Evolutionary conservation across 805 yeast genomes (phyloP), one percentile per base, ranked within the genome.

Genomic region (Saturnispora mendoncae): DNA sequence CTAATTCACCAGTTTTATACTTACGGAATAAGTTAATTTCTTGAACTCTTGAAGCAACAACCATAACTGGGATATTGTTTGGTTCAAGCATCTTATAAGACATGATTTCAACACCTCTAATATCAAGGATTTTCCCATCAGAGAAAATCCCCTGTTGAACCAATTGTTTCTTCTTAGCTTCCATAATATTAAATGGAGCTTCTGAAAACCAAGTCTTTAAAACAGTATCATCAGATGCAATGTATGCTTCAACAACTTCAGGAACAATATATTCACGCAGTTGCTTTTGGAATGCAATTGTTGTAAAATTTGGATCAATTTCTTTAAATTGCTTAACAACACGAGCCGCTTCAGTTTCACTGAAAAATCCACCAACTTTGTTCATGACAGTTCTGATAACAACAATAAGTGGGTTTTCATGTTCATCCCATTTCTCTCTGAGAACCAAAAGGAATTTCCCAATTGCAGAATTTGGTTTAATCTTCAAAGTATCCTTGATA

Each of bases 41-140:
- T 67, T 92, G 98, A 7, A 95, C 97, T 61, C 98, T 78, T 58
- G 97, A 87, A 38, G 94, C 84, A 47, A 87, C 84, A 40, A 92
- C 96, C 49, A 86, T 66, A 15, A 90, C 97, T 12, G 99, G 99
- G 27, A 78, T 71, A 58, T 90, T 90, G 51, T 86, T 82, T 28
- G 97, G 97, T 55, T 85, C 90, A 46, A 92, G 72, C 53, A 80
- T 67, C 67, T 85, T 87, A 47, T 94, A 86, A 47, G 87, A 81
- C 44, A 85, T 81, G 50, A 92, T 79, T 51, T 90, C 97, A 33
- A 88, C 94, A 39, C 95, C 94, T 66, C 99, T 78, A 52, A 92
- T 84, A 60, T 92, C 99, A 55, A 92, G 71, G 48, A 92, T 85
- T 50, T 78, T 77, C 34, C 96, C 90, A 54, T 92, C 98, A 12